Base-by-base conservation (phyloP, 1,284 basidiomycete species). In the Marasmius fiardii region DNA sequence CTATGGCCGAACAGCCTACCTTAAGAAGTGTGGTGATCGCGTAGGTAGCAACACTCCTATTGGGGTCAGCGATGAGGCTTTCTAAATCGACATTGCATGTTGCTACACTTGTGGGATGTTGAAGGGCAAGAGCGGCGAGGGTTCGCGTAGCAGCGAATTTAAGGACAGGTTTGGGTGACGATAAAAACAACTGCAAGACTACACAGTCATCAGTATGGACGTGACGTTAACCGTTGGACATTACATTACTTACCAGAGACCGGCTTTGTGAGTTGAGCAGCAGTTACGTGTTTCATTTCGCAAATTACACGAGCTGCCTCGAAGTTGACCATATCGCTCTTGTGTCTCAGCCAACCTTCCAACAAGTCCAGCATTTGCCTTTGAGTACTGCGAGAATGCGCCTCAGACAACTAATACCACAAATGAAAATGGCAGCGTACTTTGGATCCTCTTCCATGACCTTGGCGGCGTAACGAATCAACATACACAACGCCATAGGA, bases 251-350 rank as follows among this genome's bases (percentile, higher is more conserved):
- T 62, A 92, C 93, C 90, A 56, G 92, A 85, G 58, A 99, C 93
- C 3, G 97, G 85, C 64, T 92, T 88, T 54, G 88, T 86, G 53
- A 99, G 78, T 64, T 98, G 93, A 21, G 82, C 72, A 12, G 86
- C 68, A 24, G 86, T 82, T 24, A 95, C 87, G 62, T 87, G 86
- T 70, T 86, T 90, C 90, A 98, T 93, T 71, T 98, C 95, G 70
- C 95, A 98, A 61, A 99, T 96, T 18, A 90, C 95, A 52, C 96
- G 88, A 4, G 97, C 97, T 28, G 96, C 97, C 72, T 99, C 97
- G 65, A 96, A 93, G 76, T 98, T 99, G 70, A 99, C 97, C 97
- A 98, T 99, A 72, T 99, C 97, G 68, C 94, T 96, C 81, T 99
- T 99, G 76, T 99, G 97, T 59, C 95, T 86, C 58, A 99, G 79